Conservation (phyloP, 352 stramenopile species). For the Albugo laibachii region DNA sequence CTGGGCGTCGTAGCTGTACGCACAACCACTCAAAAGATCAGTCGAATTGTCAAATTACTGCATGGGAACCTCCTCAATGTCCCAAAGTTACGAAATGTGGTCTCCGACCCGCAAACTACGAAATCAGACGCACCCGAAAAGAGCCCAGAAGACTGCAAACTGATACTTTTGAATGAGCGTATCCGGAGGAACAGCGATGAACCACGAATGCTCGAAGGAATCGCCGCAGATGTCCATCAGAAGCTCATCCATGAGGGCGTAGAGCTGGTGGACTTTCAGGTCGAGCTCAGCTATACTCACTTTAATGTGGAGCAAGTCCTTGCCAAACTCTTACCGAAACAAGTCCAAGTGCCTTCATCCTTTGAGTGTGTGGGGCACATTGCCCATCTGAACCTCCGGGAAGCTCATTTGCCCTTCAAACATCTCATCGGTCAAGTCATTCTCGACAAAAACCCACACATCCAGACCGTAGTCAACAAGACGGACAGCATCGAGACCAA, state of each 20-base stretch:
- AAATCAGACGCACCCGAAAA: slow-evolving; percentile 1
- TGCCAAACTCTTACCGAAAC: slow-evolving; percentile 53
- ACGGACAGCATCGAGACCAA: slow-evolving; percentile 86
- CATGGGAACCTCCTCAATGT: slow-evolving; percentile 54
- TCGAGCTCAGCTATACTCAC: slow-evolving; percentile 64
- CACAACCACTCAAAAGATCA: slow-evolving; percentile 68
- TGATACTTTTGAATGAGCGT: slow-evolving; percentile 47
- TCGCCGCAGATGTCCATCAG: slow-evolving; percentile 23
- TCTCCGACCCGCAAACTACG: slow-evolving; percentile 19
- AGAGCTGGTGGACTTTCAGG: slow-evolving; percentile 34
- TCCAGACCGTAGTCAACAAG: slow-evolving; percentile 97
- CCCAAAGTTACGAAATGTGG: slow-evolving; percentile 50
- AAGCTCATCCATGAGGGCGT: slow-evolving; percentile 37
- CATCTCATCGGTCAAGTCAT: slow-evolving; percentile 94
- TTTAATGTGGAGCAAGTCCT: slow-evolving; percentile 68
- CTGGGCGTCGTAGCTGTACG: slow-evolving; percentile 46
- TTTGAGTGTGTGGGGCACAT: slow-evolving; percentile 95
- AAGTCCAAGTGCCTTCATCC: slow-evolving; percentile 80
- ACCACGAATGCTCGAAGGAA: slow-evolving; percentile 16
- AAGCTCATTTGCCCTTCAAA: slow-evolving; percentile 90
- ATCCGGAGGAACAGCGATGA: slow-evolving; percentile 21
- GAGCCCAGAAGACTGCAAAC: slow-evolving; percentile 22
- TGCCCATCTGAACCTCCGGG: slow-evolving; percentile 92
- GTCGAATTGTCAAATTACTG: slow-evolving; percentile 39
- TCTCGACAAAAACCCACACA: slow-evolving; percentile 91